These are phyloP conservation scores for Prunus mira DNA, from an alignment of 306 rosid genomes.

Conservation along the genomic window DNA sequence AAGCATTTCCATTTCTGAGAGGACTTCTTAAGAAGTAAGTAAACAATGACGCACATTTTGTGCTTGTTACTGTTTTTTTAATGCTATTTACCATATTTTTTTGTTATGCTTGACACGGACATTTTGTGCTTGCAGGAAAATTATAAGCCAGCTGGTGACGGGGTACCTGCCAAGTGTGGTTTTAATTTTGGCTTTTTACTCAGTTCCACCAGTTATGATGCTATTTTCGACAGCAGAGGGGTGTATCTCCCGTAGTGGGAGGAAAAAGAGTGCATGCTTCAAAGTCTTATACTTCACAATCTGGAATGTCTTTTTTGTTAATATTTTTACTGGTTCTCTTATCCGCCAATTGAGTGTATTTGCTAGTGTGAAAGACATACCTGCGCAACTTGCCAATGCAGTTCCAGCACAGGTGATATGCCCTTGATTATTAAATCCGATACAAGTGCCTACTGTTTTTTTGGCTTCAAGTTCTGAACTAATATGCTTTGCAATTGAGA, in stretches of 20 bases:
- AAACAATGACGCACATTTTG: neutral
- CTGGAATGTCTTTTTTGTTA: conserved; percentile 94
- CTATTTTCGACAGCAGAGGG: conserved; percentile 75
- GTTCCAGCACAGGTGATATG: conserved; percentile 82
- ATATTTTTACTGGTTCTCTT: conserved; percentile 77
- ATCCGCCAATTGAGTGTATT: conserved; percentile 59
- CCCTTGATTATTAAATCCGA: conserved; percentile 3
- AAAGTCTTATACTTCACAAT: conserved; percentile 84
- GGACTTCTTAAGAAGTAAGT: conserved; percentile 63
- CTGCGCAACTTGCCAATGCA: conserved; percentile 74
- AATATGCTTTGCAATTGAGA: neutral
- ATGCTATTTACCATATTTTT: neutral
- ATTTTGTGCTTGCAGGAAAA: conserved; percentile 46
- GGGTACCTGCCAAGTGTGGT: conserved; percentile 95
- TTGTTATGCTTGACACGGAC: neutral
- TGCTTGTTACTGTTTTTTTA: neutral
- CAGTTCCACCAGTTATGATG: conserved; percentile 86
- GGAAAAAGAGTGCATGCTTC: conserved; percentile 86
- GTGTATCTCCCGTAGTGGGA: conserved; percentile 74
- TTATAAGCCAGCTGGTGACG: conserved; percentile 61
- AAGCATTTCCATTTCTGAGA: conserved; percentile 62
- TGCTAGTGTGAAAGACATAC: conserved; percentile 67
- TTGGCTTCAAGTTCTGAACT: neutral
- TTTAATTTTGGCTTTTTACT: conserved; percentile 57
- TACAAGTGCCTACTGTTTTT: neutral